phyloP scores from a whole-genome alignment of 1,284 basidiomycete genomes.

The Ustilago crameri region DNA sequence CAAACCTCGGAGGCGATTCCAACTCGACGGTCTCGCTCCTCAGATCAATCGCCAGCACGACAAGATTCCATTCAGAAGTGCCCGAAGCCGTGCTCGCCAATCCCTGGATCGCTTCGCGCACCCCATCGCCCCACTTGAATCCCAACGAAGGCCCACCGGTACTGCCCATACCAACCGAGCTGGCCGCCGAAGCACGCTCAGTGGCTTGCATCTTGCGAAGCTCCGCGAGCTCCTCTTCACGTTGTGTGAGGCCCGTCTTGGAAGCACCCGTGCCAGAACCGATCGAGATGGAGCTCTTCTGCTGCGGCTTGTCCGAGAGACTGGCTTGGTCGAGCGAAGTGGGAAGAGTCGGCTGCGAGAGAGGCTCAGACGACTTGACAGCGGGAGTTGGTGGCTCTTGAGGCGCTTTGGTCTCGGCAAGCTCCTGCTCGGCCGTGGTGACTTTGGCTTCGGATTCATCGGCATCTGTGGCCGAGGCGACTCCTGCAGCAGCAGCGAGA shows the following conservation, averaged over 20 bases:
- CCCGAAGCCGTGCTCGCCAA: constrained; percentile 45
- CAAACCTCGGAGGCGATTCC: constrained; percentile 42
- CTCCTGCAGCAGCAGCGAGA: constrained; percentile 19
- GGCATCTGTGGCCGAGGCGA: constrained; percentile 7
- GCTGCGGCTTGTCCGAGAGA: constrained; percentile 2
- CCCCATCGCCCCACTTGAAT: constrained; percentile 45
- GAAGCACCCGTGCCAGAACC: constrained; percentile 31
- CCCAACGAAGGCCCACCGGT: constrained; percentile 28
- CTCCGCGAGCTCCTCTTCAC: constrained; percentile 46
- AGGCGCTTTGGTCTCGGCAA: constrained; percentile 26
- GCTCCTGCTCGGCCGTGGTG: constrained; percentile 32
- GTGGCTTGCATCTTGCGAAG: constrained; percentile 41
- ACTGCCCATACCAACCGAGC: constrained; percentile 6
- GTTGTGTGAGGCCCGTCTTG: constrained; percentile 24
- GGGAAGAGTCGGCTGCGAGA: constrained; percentile 42
- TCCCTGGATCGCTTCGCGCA: constrained; percentile 44
- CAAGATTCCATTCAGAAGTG: constrained; percentile 56
- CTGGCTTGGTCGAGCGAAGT: constrained; percentile 29
- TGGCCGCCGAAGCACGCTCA: constrained; percentile 20
- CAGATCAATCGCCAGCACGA: constrained; percentile 51
- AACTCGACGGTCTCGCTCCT: constrained; percentile 44
- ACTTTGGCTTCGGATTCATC: constrained; percentile 15
- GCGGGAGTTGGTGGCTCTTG: constrained; percentile 28
- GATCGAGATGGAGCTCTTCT: constrained; percentile 28
- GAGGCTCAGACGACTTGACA: background rate